Conservation (phyloP, 257 asterid genomes). For the Solanum pinnatisectum region DNA sequence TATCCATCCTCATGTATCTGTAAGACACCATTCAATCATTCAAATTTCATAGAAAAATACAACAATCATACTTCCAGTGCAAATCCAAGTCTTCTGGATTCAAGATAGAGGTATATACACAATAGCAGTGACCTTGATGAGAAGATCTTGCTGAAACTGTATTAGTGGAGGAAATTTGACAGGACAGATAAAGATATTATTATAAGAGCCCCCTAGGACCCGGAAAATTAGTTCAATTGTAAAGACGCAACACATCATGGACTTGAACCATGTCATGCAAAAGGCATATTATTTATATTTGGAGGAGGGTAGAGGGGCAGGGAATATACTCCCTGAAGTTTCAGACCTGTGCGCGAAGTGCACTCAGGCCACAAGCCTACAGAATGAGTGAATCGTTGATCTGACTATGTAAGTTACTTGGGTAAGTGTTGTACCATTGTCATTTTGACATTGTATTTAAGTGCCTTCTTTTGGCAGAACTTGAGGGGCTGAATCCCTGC, state of each 20-base stretch:
- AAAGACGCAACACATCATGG: background rate
- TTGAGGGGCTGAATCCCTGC: background rate
- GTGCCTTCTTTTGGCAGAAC: background rate
- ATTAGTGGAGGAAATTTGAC: conserved; percentile 10
- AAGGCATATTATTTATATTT: background rate
- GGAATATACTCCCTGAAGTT: background rate
- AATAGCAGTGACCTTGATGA: conserved; percentile 2
- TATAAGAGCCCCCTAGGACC: conserved; percentile 18
- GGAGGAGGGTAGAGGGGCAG: background rate
- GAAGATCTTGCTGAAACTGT: conserved; percentile 2
- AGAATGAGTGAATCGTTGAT: background rate
- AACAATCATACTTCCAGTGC: background rate
- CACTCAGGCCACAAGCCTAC: background rate
- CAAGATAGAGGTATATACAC: conserved; percentile 4
- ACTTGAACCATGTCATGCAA: background rate
- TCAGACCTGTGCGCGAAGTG: background rate
- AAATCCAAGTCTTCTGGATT: background rate
- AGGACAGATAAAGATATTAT: conserved; percentile 15
- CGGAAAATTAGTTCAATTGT: background rate
- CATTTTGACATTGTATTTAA: background rate
- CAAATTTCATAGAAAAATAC: background rate
- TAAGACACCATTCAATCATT: conserved; percentile 39
- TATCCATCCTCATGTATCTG: conserved; percentile 85
- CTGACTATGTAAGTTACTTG: background rate
- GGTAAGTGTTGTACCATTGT: background rate